Base-by-base conservation (phyloP, 2,329 filamentous ascomycete genomes). In the Sporothrix inflata region DNA sequence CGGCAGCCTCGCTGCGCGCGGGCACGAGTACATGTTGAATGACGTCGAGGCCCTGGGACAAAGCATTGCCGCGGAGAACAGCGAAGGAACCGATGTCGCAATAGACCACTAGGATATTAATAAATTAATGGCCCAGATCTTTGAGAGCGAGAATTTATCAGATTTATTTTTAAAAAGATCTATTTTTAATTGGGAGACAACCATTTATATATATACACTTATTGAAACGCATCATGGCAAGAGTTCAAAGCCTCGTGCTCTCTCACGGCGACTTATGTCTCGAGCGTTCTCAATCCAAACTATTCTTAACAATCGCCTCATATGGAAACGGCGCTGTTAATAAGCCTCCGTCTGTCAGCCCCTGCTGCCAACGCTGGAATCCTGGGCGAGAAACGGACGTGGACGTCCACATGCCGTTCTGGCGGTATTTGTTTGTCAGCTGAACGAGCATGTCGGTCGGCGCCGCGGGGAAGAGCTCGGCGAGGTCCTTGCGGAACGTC, bases 141-240 rank as follows among this genome's bases (percentile, higher is more conserved):
- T 71, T 42, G 69, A 66, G 14, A 53, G 38, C 57, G 69, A 71
- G 47, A 66, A 55, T 30, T n/a, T n/a, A n/a, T 7, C 67, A 47
- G 49, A 60, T 47, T 21, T 69, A 87, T 93, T 79, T n/a, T 65
- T 16, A 45, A n/a, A n/a, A n/a, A n/a, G n/a, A n/a, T n/a, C n/a
- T n/a, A n/a, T n/a, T 42, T 42, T 42, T 6, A 42, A 7, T 42
- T 42, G 40, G 6, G 14, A 7, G n/a, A 5, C 6, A 38, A 19
- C 42, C 3, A n/a, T n/a, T n/a, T n/a, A n/a, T n/a, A n/a, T n/a
- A n/a, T n/a, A n/a, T n/a, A n/a, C n/a, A n/a, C n/a, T n/a, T n/a
- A n/a, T n/a, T n/a, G n/a, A n/a, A n/a, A n/a, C n/a, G n/a, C n/a
- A n/a, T n/a, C n/a, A n/a, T n/a, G n/a, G n/a, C n/a, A n/a, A n/a